These are phyloP conservation scores for Talaromyces sp. DNA, from an alignment of 2,329 filamentous ascomycete species.

Conservation along the genomic window DNA sequence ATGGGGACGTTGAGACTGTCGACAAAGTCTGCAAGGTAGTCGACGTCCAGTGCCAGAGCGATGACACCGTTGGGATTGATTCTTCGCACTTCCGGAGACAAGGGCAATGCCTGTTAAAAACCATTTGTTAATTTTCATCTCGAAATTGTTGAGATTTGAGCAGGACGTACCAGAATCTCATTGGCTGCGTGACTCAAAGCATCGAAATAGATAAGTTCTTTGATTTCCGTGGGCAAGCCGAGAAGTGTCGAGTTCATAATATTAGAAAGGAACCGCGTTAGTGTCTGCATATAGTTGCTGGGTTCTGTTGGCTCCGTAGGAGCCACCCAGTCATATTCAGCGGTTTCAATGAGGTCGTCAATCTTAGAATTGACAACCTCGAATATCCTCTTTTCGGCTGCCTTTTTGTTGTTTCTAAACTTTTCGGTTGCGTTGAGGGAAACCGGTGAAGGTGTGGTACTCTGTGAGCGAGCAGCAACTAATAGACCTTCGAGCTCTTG, in stretches of 20 bases:
- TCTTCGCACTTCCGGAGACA: conserved; percentile 71
- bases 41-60: conserved; percentile 75
- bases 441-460: conserved; percentile 71
- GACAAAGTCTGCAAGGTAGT: conserved; percentile 81
- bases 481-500: conserved; percentile 82
- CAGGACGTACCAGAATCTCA: conserved; percentile 64
- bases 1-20: conserved; percentile 82
- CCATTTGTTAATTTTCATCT: conserved; percentile 11
- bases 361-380: conserved; percentile 99
- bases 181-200: conserved; percentile 85
- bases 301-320: conserved; percentile 63
- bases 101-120: conserved; percentile 60
- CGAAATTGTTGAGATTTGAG: conserved; percentile 15
- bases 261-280: conserved; percentile 87
- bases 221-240: conserved; percentile 90
- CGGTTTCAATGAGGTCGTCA: conserved; percentile 92
- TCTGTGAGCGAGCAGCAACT: conserved; percentile 76
- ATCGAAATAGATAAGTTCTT: conserved; percentile 96
- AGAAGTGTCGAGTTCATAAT: conserved; percentile 95
- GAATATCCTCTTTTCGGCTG: conserved; percentile 94
- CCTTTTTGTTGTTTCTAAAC: conserved; percentile 88
- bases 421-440: conserved; percentile 76
- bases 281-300: conserved; percentile 90
- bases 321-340: conserved; percentile 87
- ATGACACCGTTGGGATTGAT: conserved; percentile 85